Base-by-base conservation (phyloP, 2,329 filamentous ascomycete genomes). In the Penicillium vulpinum region DNA sequence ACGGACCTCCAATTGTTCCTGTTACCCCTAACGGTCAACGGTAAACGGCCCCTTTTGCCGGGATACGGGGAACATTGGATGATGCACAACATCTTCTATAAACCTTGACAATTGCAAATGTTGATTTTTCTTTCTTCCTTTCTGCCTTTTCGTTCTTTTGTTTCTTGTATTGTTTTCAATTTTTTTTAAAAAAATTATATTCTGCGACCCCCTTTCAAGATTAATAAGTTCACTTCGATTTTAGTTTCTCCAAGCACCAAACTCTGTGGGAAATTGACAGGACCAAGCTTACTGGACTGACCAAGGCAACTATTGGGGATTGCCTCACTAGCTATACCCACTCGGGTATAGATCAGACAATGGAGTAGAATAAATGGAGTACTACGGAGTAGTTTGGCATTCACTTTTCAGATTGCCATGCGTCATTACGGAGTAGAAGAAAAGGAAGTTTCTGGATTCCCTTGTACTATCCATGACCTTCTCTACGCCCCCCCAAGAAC, bases 211-310 rank as follows among this genome's bases (percentile, higher is more conserved):
- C 18, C 39, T 28, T 26, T 44, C 51, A 51, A 49, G 24, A 33
- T 40, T 33, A 40, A 47, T 41, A n/a, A n/a, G n/a, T n/a, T n/a
- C n/a, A n/a, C n/a, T n/a, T n/a, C n/a, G n/a, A n/a, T n/a, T n/a
- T 46, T 62, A 59, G 50, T 44, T 24, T 58, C 38, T 33, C 53
- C 59, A 31, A 59, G 56, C 48, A 54, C 60, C 56, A 61, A 58
- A 61, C 51, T n/a, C n/a, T 50, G 56, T 53, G 51, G 59, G 61
- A 59, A 64, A 64, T 61, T 65, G 62, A 64, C 61, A 65, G 61
- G 58, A 61, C 54, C 46, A 41, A 46, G 35, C 29, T 50, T 40
- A 61, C 55, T 31, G 46, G 45, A 38, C 33, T 51, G 38, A 41
- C 43, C 45, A 55, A 57, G 50, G 44, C 53, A 54, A 59, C 52